Evolutionary conservation across 2,329 filamentous ascomycete genomes (phyloP), one percentile per base, ranked within the genome.

Genomic region (Elsinoe necatrix): DNA sequence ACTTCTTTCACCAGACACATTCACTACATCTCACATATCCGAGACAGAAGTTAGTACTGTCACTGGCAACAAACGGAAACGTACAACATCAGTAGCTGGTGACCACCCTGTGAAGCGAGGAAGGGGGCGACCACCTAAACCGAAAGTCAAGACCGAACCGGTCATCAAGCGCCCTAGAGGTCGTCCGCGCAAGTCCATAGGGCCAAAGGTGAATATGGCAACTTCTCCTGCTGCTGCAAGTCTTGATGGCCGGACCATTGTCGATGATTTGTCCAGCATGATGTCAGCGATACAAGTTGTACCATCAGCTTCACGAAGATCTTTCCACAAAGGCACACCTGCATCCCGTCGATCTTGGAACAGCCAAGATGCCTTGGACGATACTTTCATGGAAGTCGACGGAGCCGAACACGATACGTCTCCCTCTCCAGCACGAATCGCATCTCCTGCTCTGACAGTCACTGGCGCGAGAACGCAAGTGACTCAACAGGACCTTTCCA

Each of bases 51-150:
- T n/a, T n/a, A 45, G 41, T 20, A 25, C 20, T 25, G 41, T n/a
- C 20, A 45, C 41, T 12, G 20, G 18, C 12, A 39, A 16, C 16
- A 56, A 45, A 25, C 29, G 39, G 11, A 56, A 47, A 25, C 41
- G 27, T 37, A 47, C 39, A 14, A 7, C 52, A 27, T 27, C 54
- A 4, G 6, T 18, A 27, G 27, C 39, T 42, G 39, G 39, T 9
- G 52, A 42, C 18, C 12, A 16, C 5, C 41, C 41, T n/a, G 14
- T 45, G 6, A 55, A 55, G 20, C 34, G 52, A 45, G 37, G 21
- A 12, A 42, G 52, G 29, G 52, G 52, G 31, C 52, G 52, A 8
- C 52, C 52, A 11, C 37, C 37, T 4, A 55, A 55, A 20, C 35
- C 23, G 14, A 43, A 25, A n/a, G 31, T 34, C 23, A 20, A 16